Conservation (phyloP, 768 basidiomycete genomes). For the Leucocoprinus birnbaumii region DNA sequence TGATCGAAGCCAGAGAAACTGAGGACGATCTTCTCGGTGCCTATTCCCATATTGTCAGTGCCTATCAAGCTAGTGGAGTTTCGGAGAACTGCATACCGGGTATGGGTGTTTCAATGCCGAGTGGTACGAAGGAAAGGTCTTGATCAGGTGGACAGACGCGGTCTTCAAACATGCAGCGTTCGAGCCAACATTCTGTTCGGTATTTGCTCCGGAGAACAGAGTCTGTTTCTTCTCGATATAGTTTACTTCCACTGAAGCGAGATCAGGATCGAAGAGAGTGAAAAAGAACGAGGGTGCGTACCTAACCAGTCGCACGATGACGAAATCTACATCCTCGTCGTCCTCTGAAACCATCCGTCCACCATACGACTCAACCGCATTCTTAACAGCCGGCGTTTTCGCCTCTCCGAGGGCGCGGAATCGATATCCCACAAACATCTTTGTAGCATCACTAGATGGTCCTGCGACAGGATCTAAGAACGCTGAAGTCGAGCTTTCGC, state of each 20-base stretch:
- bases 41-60: constrained; percentile 27
- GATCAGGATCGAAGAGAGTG: not conserved
- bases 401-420: constrained; percentile 72
- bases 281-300: constrained; percentile 24
- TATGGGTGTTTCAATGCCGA: constrained; percentile 57
- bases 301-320: constrained; percentile 77
- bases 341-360: constrained; percentile 45
- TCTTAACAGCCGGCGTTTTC: constrained; percentile 48
- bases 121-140: constrained; percentile 68
- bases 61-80: not conserved
- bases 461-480: constrained; percentile 4
- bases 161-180: constrained; percentile 77
- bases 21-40: constrained; percentile 52
- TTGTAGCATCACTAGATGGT: constrained; percentile 24
- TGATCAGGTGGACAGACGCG: constrained; percentile 65
- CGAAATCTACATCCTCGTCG: constrained; percentile 54
- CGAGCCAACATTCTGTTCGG: constrained; percentile 93
- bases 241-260: constrained; percentile 59
- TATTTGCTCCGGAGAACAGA: constrained; percentile 46
- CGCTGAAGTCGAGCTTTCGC: constrained; percentile 20
- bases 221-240: constrained; percentile 59
- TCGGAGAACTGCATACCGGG: constrained; percentile 41
- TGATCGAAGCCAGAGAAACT: constrained; percentile 78
- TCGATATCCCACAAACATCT: constrained; percentile 46
- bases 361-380: constrained; percentile 58